Conservation (phyloP, 176 grass and related monocot species). For the Thinopyrum elongatum region DNA sequence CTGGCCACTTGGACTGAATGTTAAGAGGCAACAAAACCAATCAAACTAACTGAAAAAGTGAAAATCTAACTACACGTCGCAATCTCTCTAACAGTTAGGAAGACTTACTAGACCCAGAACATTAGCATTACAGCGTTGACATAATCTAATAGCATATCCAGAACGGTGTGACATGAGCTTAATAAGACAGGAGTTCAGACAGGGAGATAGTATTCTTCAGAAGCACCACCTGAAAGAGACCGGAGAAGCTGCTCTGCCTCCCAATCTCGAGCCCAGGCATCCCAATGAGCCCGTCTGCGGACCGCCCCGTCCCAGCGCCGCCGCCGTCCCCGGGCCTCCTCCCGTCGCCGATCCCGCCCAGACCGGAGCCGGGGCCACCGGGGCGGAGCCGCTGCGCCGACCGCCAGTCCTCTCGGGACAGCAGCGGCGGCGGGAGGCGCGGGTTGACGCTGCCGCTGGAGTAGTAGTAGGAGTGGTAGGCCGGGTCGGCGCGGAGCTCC, state of each 20-base stretch:
- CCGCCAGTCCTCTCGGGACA: conserved; percentile 72
- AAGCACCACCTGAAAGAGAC: conserved; percentile 62
- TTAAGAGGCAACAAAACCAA: too few relatives aligned
- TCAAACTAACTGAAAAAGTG: not conserved
- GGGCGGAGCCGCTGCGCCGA: conserved; percentile 50
- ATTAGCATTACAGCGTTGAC: not conserved
- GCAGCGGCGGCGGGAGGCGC: conserved; percentile 60
- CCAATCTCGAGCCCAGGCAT: conserved; percentile 47
- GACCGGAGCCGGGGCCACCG: not conserved
- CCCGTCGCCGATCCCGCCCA: conserved; percentile 58
- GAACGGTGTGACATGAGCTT: too few relatives aligned
- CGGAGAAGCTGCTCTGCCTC: conserved; percentile 47
- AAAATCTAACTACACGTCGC: not conserved
- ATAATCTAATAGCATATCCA: not conserved
- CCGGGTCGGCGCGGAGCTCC: conserved; percentile 64
- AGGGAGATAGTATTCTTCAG: not conserved
- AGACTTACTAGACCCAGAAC: not conserved
- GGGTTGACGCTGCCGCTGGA: conserved; percentile 75
- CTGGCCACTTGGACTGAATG: not conserved
- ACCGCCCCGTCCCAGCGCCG: not conserved
- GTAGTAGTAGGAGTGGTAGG: conserved; percentile 66
- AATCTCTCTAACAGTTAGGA: not conserved
- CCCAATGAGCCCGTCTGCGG: conserved; percentile 34
- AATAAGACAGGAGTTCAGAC: not conserved
- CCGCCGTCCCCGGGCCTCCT: conserved; percentile 27